phyloP scores from a whole-genome alignment of 1,284 basidiomycete genomes.

The Lignosus rhinocerotis region DNA sequence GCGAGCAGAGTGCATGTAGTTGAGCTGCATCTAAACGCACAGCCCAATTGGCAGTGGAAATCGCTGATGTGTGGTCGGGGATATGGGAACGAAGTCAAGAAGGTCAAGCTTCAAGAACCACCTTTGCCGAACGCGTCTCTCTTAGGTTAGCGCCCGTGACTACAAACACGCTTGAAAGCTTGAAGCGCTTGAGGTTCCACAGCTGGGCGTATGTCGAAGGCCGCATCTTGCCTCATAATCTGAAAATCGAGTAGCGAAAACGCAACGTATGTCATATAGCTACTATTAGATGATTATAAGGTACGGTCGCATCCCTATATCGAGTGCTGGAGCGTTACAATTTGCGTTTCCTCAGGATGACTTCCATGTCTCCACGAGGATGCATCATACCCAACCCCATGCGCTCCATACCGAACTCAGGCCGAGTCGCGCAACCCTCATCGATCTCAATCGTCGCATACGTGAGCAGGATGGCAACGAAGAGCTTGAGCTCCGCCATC shows the following conservation, averaged over 20 bases:
- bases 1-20: not conserved
- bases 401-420: conserved; percentile 12
- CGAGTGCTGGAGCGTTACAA: not conserved
- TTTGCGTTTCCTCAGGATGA: conserved; percentile 16
- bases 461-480: conserved; percentile 17
- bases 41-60: not conserved
- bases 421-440: conserved; percentile 11
- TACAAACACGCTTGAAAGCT: too few species aligned
- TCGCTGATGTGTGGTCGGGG: not conserved
- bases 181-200: too few species aligned
- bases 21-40: conserved; percentile 5
- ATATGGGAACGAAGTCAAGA: too few species aligned
- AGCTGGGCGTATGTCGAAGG: too few species aligned
- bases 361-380: conserved; percentile 18
- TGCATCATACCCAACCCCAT: conserved; percentile 20
- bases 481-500: conserved; percentile 19
- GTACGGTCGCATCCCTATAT: not conserved
- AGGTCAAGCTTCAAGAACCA: too few species aligned
- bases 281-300: not conserved
- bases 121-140: too few species aligned
- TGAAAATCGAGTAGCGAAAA: too few species aligned
- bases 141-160: too few species aligned
- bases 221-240: too few species aligned
- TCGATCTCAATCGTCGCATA: conserved; percentile 17
- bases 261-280: too few species aligned